Evolutionary conservation across 306 rosid genomes (phyloP), one percentile per base, ranked within the genome.

Genomic region (Inga oerstediana): DNA sequence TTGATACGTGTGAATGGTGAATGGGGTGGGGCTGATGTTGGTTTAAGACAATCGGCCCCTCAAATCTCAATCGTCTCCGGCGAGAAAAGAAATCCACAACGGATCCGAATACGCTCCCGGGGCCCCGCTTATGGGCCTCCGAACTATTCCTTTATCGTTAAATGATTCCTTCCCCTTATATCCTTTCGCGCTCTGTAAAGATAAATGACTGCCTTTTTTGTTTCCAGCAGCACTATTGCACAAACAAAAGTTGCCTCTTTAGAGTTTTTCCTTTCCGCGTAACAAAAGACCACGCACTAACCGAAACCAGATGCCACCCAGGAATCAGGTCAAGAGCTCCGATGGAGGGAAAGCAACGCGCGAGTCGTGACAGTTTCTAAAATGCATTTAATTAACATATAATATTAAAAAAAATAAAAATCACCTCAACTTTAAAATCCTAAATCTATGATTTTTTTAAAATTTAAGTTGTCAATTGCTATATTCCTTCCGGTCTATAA

Each of bases 11-110:
- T 2, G 39, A 32, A 32, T 65, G 68, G 37, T 4, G 68, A 7
- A 19, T 7, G 62, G 24, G 0, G 22, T 3, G 43, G 9, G 43
- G 66, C 34, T 10, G n/a, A 9, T 4, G 69, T 30, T 32, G 20
- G 78, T 74, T 39, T 34, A 59, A n/a, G 70, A 24, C 56, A 51
- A 65, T 59, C 54, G 56, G 13, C 69, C 12, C 48, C 24, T 17
- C 22, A 37, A 37, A 37, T 37, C 7, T 37, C 41, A 20, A 11
- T 76, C 71, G 56, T 76, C 71, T 58, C 80, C 71, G 80, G 80
- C 58, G 9, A 41, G 56, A 22, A 24, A 41, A 13, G 10, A 76
- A 22, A 37, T 37, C 69, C n/a, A 41, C 56, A 34, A 22, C 8
- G 41, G 71, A 59, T 76, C 71, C 56, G 56, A 41, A 14, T 43